A percentile compares a stretch with the other conserved stretches of the same genome.
Evolutionary conservation across 352 stramenopile genomes (phyloP).

Genomic region (Globisporangium solare): DNA sequence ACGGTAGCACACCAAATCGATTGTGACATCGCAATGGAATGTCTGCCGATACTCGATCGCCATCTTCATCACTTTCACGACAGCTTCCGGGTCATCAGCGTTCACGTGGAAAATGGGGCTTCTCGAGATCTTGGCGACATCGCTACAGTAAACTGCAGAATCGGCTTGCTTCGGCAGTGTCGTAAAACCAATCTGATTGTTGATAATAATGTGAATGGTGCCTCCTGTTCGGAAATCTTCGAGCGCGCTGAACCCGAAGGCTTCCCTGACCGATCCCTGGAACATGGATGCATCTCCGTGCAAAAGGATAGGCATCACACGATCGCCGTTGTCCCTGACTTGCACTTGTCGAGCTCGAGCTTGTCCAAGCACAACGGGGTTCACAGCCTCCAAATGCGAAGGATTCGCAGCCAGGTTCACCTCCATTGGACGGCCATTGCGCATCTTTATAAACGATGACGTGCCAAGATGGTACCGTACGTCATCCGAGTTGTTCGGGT

Average conservation of each 20-base stretch:
- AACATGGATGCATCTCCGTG: slow-evolving; percentile 92
- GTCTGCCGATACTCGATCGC: slow-evolving; percentile 84
- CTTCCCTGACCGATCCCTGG: slow-evolving; percentile 78
- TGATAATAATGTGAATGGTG: slow-evolving; percentile 99
- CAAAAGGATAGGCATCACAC: slow-evolving; percentile 95
- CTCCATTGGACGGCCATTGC: slow-evolving; percentile 56
- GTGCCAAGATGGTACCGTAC: slow-evolving; percentile 87
- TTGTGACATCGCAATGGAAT: slow-evolving; percentile 96
- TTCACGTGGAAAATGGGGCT: slow-evolving; percentile 95
- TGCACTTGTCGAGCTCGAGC: slow-evolving; percentile 91
- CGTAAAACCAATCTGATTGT: slow-evolving; percentile 99
- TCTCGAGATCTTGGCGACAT: slow-evolving; percentile 97
- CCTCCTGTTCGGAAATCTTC: slow-evolving; percentile 95
- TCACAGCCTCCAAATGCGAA: slow-evolving; percentile 98
- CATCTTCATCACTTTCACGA: slow-evolving; percentile 91
- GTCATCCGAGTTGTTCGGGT: slow-evolving; percentile 87
- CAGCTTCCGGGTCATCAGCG: slow-evolving; percentile 95
- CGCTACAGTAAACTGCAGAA: slow-evolving; percentile 96
- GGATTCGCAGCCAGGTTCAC: slow-evolving; percentile 96
- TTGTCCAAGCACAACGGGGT: slow-evolving; percentile 96
- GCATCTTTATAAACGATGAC: slow-evolving; percentile 65
- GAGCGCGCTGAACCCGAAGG: slow-evolving; percentile 85
- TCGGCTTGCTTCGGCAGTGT: slow-evolving; percentile 96
- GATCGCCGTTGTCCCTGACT: slow-evolving; percentile 73
- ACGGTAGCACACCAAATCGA: slow-evolving; percentile 99